Evolutionary conservation across 2,329 filamentous ascomycete species (phyloP), one percentile per base, ranked within the genome.

Genomic region (Colletotrichum karsti): DNA sequence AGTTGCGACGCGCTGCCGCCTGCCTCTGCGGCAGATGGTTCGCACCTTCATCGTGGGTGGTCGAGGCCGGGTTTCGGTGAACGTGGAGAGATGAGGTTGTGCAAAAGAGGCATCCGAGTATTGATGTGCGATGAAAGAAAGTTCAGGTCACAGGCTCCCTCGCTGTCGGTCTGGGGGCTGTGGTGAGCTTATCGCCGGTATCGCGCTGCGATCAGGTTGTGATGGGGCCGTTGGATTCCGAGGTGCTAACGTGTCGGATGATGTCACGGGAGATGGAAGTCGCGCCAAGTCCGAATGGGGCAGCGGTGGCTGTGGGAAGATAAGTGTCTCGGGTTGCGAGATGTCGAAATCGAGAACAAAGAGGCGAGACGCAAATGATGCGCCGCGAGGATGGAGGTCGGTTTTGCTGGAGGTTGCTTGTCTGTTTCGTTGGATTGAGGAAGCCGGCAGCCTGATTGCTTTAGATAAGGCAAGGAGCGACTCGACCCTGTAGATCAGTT

Each of bases 41-140:
- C 70, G 53, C 65, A 71, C 70, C 70, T 71, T 71, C 70, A 71
- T 71, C 51, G 63, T 71, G 68, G 37, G 53, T 63, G 37, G 44
- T 68, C 22, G 12, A 53, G 50, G 22, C 26, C 42, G 30, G 70
- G 64, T 41, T 69, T 60, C 28, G 53, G 58, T 44, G 42, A 20
- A 50, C 46, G 35, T 58, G 53, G 24, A 46, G 61, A 54, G 30
- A 57, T 63, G n/a, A 26, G 48, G 46, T 30, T 26, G 62, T 24
- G 50, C n/a, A 12, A 48, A n/a, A 20, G 26, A 53, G 48, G 57
- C 56, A 33, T 69, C 62, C 63, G 48, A 63, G 39, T 20, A 20
- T 51, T 35, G 56, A 33, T 41, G 46, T 18, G 13, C 51, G 26
- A 35, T 10, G 65, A 18, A 35, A 15, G 37, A 30, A 37, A 18